Evolutionary conservation across 306 rosid genomes (phyloP), one percentile per base, ranked within the genome.

Genomic region (Arachis stenosperma): DNA sequence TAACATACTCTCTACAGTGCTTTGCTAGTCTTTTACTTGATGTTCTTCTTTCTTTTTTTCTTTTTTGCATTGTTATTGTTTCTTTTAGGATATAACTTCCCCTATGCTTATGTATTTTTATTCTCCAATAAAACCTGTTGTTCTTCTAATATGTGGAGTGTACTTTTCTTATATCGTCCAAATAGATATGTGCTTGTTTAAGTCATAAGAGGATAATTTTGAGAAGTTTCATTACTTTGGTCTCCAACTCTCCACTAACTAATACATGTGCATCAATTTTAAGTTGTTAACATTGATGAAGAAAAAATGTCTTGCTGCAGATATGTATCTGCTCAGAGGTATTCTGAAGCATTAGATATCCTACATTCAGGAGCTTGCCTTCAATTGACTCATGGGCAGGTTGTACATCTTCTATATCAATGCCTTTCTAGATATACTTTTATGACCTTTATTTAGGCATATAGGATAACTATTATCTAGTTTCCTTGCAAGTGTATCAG

Each of bases 291-390:
- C 58, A 8, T 54, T 86, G 68, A 87, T 47, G 42, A 73, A 66
- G 63, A 22, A 6, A 76, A 59, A 75, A 67, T 52, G 55, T 66
- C 78, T 80, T 80, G 44, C 75, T 81, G 78, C 93, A 91, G 99
- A 83, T 95, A 95, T 74, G 84, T 81, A 13, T 67, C 90, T 73
- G 91, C 89, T 61, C 79, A 91, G 79, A 90, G 92, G 86, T 83
- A 67, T 79, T 52, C 87, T 29, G 99, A 95, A 73, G 98, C 97
- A 56, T 79, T 90, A 85, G 98, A 90, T 83, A 77, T 95, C 73
- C 86, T 91, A 71, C 88, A 91, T 65, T 86, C 96, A 1, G 99
- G 99, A 66, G 92, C 97, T 43, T 88, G 97, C 91, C 67, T 81
- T 67, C 99, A 95, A 52, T 65, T 95, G 83, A 78, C 87, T 65